Base-by-base conservation (phyloP, 1,139 yeast species). In the Chernovozyma sophiae-reginae region DNA sequence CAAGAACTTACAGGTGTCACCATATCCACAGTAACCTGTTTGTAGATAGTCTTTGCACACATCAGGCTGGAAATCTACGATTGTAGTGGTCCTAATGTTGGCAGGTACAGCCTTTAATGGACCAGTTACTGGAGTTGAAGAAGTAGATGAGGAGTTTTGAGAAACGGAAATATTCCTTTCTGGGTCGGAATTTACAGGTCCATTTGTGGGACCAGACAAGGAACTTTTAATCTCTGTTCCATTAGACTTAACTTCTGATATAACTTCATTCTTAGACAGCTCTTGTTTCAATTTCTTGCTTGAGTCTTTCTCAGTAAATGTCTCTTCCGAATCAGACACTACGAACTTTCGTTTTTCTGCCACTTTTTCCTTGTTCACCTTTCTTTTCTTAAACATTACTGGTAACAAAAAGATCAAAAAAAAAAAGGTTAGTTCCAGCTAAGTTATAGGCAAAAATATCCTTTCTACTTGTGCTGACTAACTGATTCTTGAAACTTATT, bases 11-110 rank as follows among this genome's bases (percentile, higher is more conserved):
- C 99, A 94, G n/a, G 95, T 83, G 52, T 94, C 98, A 7, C 99
- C 99, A 55, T 83, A 94, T 4, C 97, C 97, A 68, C 98, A 94
- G 54, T 80, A 90, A 0, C 98, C 98, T 0, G 95, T 90, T 48
- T 84, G 87, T 42, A 81, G 76, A 58, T 77, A 94, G 57, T 94
- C 97, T 52, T 92, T 94, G 55, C 98, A 94, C 3, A 94, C 83
- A 54, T 92, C 97, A 0, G 95, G 95, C 53, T 87, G 96, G 55
- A 83, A 92, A 52, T 92, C 98, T 26, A 86, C 74, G n/a, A 82
- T 66, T 1, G 86, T 79, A 1, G 92, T 84, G n/a, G 81, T 72
- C 35, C 79, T 68, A 25, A 87, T 71, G 51, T 80, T 80, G 0
- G 74, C 58, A 0, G 87, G 72, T 4, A 54, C 47, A 3, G 62